Percentiles rank a stretch among this genome's conserved stretches.
Conservation (phyloP, 495 filamentous ascomycete species). For the Umbilicaria muhlenbergii region DNA sequence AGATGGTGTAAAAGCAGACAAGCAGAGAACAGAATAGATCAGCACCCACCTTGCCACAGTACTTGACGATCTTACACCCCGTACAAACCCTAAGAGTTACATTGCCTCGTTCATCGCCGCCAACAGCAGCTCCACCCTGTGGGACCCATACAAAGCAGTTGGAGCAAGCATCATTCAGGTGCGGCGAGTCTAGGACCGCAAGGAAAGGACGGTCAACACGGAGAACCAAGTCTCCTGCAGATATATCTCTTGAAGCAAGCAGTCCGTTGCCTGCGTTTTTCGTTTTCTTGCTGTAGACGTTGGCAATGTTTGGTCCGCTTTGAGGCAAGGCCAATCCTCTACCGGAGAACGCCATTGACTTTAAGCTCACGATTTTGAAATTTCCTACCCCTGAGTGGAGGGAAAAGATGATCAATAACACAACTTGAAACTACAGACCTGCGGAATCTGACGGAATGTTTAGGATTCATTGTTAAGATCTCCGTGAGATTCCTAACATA, state of each 20-base stretch:
- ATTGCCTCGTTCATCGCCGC: conserved; percentile 12
- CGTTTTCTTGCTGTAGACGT: not conserved
- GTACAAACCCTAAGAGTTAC: conserved; percentile 34
- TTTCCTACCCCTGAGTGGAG: too few relatives aligned
- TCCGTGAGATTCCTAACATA: too few relatives aligned
- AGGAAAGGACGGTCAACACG: conserved; percentile 24
- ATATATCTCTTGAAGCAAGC: conserved; percentile 23
- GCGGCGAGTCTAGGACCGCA: conserved; percentile 26
- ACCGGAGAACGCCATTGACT: too few relatives aligned
- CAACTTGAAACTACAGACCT: too few relatives aligned
- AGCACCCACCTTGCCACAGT: conserved; percentile 45
- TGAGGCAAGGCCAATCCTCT: too few relatives aligned
- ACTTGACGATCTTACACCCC: conserved; percentile 44
- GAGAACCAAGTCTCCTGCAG: conserved; percentile 24
- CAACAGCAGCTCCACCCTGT: conserved; percentile 13
- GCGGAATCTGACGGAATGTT: too few relatives aligned
- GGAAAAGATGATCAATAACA: too few relatives aligned
- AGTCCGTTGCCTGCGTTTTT: conserved; percentile 18
- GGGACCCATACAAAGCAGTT: conserved; percentile 24
- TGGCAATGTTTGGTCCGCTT: not conserved
- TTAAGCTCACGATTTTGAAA: too few relatives aligned
- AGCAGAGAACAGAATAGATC: conserved; percentile 2
- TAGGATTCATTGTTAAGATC: too few relatives aligned
- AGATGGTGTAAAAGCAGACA: conserved; percentile 6
- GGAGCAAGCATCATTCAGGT: conserved; percentile 28